These are phyloP conservation scores for Begonia fuchsioides DNA, from an alignment of 306 rosid species.

Conservation along the genomic window DNA sequence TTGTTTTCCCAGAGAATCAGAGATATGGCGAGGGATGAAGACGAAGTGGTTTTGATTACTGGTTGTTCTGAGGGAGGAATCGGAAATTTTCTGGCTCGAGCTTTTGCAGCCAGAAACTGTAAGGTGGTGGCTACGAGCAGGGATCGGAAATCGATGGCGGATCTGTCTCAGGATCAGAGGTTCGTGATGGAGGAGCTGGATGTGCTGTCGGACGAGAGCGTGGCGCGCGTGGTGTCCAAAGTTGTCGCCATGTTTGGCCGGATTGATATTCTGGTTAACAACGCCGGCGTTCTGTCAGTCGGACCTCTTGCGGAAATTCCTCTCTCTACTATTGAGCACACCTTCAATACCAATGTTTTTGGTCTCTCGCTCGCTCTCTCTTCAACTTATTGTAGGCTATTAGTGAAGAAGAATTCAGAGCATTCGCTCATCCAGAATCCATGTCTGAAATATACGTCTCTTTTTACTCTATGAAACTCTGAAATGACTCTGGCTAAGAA, in stretches of 20 bases:
- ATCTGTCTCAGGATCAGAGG: conserved; percentile 32
- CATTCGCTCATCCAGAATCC: too few relatives aligned
- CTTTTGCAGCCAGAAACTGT: conserved; percentile 51
- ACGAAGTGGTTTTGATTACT: conserved; percentile 57
- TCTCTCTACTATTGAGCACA: conserved; percentile 31
- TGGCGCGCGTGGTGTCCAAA: conserved; percentile 16
- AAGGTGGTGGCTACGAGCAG: conserved; percentile 67
- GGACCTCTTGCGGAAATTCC: conserved; percentile 75
- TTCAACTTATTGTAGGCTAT: too few relatives aligned
- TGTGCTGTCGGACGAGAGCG: conserved; percentile 63
- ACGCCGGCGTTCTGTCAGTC: conserved; percentile 68
- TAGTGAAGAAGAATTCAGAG: too few relatives aligned
- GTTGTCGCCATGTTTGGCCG: conserved; percentile 41
- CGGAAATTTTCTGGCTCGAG: conserved; percentile 60
- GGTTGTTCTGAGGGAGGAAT: conserved; percentile 64
- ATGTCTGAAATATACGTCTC: too few relatives aligned
- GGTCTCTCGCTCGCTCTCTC: conserved; percentile 13
- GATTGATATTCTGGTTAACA: conserved; percentile 64
- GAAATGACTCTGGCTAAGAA: too few relatives aligned
- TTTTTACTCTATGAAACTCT: too few relatives aligned
- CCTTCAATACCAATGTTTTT: conserved; percentile 60
- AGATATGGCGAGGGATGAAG: too few relatives aligned
- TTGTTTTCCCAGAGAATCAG: too few relatives aligned
- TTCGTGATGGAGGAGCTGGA: conserved; percentile 54
- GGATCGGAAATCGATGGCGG: conserved; percentile 39